Evolutionary conservation across 2,329 filamentous ascomycete species (phyloP).

Genomic region (Fusarium verticillioides): DNA sequence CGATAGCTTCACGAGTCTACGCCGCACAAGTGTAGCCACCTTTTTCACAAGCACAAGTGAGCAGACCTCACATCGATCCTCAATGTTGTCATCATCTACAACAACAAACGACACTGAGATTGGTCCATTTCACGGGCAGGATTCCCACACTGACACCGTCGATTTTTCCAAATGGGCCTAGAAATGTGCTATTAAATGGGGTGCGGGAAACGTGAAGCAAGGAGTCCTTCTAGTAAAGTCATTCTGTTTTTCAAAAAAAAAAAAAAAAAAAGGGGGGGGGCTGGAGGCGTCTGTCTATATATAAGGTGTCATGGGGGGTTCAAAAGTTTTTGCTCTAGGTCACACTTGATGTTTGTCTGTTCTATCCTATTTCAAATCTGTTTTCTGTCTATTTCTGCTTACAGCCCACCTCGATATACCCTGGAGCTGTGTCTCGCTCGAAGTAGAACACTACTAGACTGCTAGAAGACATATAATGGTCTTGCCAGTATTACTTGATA

Average conservation of each 20-base stretch:
- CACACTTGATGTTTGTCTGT: slow-evolving; percentile 30
- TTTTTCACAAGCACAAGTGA: slow-evolving; percentile 70
- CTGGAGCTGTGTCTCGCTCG: slow-evolving; percentile 6
- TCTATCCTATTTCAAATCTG: slow-evolving; percentile 12
- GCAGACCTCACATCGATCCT: slow-evolving; percentile 67
- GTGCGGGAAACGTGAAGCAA: neutral
- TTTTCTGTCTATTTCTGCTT: slow-evolving; percentile 14
- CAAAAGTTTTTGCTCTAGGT: slow-evolving; percentile 44
- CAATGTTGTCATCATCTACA: slow-evolving; percentile 63
- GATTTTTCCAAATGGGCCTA: slow-evolving; percentile 55
- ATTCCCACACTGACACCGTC: slow-evolving; percentile 51
- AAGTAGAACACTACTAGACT: slow-evolving; percentile 9
- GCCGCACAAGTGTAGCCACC: slow-evolving; percentile 72
- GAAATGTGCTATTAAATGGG: slow-evolving; percentile 7
- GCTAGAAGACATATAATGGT: slow-evolving; percentile 3
- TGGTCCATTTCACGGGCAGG: slow-evolving; percentile 45
- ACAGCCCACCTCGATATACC: slow-evolving; percentile 20
- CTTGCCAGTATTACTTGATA: neutral
- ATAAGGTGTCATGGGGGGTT: slow-evolving; percentile 36
- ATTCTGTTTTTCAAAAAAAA: slow-evolving; percentile 11
- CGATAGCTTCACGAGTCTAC: slow-evolving; percentile 70
- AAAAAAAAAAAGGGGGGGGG: neutral
- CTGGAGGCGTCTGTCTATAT: slow-evolving; percentile 47
- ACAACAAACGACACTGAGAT: slow-evolving; percentile 67
- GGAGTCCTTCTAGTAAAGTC: slow-evolving; percentile 29